These are phyloP conservation scores for Schoenoplectus tabernaemontani DNA, from an alignment of 202 grass and related monocot genomes.

Conservation along the genomic window DNA sequence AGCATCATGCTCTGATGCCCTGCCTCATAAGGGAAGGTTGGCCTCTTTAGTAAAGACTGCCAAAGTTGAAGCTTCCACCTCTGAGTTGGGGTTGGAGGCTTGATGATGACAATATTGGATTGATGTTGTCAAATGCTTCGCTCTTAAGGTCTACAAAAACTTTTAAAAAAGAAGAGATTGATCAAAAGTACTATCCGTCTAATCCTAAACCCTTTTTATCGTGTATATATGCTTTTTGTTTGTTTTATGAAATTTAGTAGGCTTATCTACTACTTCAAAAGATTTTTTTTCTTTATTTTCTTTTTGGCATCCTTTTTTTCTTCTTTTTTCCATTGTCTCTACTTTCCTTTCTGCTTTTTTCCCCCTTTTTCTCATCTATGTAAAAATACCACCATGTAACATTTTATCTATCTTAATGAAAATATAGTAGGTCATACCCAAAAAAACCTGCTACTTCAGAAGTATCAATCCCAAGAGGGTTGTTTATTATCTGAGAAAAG, in stretches of 20 bases:
- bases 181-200: background rate
- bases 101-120: background rate
- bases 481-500: background rate
- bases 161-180: background rate
- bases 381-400: too few species aligned
- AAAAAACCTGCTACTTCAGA: background rate
- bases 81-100: background rate
- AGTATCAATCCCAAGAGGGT: background rate
- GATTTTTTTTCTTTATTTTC: too few species aligned
- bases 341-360: too few species aligned
- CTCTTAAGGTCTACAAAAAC: background rate
- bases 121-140: background rate
- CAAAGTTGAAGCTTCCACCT: background rate
- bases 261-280: background rate
- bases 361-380: too few species aligned
- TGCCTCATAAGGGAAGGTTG: background rate
- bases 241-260: background rate
- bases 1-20: background rate
- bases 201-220: background rate
- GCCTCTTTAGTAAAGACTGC: background rate
- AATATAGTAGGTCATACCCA: too few species aligned
- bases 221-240: background rate
- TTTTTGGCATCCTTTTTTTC: too few species aligned
- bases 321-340: too few species aligned
- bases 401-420: too few species aligned